Evolutionary conservation across 371 early-diverging fungal species (phyloP).

Genomic region (Mortierella sp.): DNA sequence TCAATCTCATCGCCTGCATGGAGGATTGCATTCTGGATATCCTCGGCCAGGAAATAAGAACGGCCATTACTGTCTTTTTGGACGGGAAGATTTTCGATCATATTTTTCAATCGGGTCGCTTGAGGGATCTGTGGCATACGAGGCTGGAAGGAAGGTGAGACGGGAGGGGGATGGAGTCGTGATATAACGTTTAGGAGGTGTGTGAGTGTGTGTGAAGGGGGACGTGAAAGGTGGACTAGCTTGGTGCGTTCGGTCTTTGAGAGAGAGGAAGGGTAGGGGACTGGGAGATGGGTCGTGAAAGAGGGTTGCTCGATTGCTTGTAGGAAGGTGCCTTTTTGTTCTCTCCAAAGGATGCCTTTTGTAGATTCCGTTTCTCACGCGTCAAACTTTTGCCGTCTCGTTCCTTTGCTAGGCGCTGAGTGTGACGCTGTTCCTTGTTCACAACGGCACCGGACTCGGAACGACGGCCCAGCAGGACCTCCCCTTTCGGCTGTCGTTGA

Average conservation of each 20-base stretch:
- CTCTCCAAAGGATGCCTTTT: conserved; percentile 4
- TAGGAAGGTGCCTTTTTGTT: conserved; percentile 8
- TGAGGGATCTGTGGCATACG: conserved; percentile 14
- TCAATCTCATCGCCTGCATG: conserved; percentile 15
- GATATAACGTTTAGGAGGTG: no score
- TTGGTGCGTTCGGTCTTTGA: no score
- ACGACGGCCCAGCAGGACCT: no score
- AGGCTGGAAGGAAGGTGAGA: not conserved
- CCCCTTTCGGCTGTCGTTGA: no score
- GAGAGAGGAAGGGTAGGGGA: not conserved
- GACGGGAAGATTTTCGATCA: conserved; percentile 26
- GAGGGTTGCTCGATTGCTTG: not conserved
- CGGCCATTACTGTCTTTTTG: conserved; percentile 13
- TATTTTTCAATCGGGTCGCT: conserved; percentile 17
- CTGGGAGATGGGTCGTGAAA: not conserved
- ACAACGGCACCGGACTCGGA: no score
- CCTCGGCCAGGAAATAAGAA: conserved; percentile 27
- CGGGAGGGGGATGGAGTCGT: not conserved
- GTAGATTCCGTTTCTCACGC: not conserved
- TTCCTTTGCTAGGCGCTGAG: no score
- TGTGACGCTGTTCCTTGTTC: no score
- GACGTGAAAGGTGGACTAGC: no score
- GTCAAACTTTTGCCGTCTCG: not conserved
- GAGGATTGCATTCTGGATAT: conserved; percentile 28
- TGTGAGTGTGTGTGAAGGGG: no score